These are phyloP conservation scores for Boletus rex-veris DNA, from an alignment of 768 basidiomycete genomes.

Conservation along the genomic window DNA sequence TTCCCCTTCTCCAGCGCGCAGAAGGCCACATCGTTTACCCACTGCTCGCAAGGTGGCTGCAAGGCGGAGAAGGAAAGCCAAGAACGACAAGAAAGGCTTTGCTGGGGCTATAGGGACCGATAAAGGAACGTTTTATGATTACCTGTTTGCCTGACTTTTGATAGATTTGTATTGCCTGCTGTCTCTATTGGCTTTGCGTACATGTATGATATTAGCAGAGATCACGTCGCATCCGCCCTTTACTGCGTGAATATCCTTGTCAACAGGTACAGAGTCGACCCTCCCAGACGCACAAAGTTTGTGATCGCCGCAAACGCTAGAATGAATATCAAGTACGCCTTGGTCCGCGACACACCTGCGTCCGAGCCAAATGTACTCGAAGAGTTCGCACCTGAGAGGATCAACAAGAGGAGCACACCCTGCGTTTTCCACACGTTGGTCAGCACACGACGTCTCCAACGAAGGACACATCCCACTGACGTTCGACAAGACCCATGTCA, in stretches of 20 bases:
- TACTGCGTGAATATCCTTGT: conserved; percentile 51
- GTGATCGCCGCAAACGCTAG: conserved; percentile 79
- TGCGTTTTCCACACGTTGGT: conserved; percentile 25
- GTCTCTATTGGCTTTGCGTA: not conserved
- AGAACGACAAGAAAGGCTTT: conserved; percentile 10
- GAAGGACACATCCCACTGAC: conserved; percentile 39
- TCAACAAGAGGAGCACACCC: conserved; percentile 67
- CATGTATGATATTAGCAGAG: conserved; percentile 1
- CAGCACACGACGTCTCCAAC: not conserved
- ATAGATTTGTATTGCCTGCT: not conserved
- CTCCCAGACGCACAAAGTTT: conserved; percentile 60
- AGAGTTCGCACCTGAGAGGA: conserved; percentile 57
- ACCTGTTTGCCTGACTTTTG: conserved; percentile 36
- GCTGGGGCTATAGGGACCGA: conserved; percentile 12
- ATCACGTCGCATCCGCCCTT: not conserved
- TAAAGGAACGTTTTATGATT: conserved; percentile 40
- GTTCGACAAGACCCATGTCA: conserved; percentile 83
- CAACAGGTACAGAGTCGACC: conserved; percentile 54
- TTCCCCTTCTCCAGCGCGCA: conserved; percentile 53
- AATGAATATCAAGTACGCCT: conserved; percentile 77
- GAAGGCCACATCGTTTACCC: conserved; percentile 26
- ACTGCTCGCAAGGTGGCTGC: conserved; percentile 10
- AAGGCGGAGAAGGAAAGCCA: conserved; percentile 17
- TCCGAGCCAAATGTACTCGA: conserved; percentile 56
- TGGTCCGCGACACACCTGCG: conserved; percentile 52